Conservation (phyloP, 208 protist species). For the Trypanosoma congolense region DNA sequence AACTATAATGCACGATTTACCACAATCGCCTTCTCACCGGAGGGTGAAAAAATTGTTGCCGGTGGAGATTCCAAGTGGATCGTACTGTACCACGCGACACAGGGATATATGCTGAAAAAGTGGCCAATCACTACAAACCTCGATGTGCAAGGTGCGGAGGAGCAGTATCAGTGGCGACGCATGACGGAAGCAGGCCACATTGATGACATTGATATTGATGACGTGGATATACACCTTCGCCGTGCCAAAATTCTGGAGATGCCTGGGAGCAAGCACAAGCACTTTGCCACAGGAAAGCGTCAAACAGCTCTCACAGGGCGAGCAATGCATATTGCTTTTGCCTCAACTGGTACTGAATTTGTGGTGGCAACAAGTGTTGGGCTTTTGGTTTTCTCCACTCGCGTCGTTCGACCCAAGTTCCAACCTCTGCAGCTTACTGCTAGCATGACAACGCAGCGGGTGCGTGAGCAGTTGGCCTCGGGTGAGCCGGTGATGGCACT, state of each 20-base stretch:
- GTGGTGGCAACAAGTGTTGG: constrained; percentile 87
- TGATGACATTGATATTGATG: constrained; percentile 80
- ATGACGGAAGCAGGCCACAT: constrained; percentile 80
- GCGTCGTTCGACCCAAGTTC: constrained; percentile 69
- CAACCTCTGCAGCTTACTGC: constrained; percentile 72
- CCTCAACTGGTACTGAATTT: constrained; percentile 81
- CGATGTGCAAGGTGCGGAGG: constrained; percentile 82
- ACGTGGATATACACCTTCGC: constrained; percentile 74
- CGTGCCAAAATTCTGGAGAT: constrained; percentile 83
- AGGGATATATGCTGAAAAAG: constrained; percentile 87
- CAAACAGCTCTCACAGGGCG: constrained; percentile 81
- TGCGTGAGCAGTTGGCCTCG: constrained; percentile 42
- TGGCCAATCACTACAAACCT: constrained; percentile 88
- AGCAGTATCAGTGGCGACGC: constrained; percentile 87
- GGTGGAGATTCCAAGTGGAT: constrained; percentile 90
- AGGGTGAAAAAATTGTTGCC: constrained; percentile 82
- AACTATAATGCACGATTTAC: constrained; percentile 84
- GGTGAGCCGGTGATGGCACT: constrained; percentile 71
- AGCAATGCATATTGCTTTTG: constrained; percentile 72
- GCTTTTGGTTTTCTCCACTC: constrained; percentile 81
- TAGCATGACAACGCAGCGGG: constrained; percentile 54
- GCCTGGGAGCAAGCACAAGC: constrained; percentile 81
- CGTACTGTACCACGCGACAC: constrained; percentile 81
- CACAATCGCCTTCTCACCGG: constrained; percentile 81
- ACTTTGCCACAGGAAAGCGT: constrained; percentile 88